Evolutionary conservation across 2,329 filamentous ascomycete species (phyloP).

Genomic region (Mollisiaceae sp.): DNA sequence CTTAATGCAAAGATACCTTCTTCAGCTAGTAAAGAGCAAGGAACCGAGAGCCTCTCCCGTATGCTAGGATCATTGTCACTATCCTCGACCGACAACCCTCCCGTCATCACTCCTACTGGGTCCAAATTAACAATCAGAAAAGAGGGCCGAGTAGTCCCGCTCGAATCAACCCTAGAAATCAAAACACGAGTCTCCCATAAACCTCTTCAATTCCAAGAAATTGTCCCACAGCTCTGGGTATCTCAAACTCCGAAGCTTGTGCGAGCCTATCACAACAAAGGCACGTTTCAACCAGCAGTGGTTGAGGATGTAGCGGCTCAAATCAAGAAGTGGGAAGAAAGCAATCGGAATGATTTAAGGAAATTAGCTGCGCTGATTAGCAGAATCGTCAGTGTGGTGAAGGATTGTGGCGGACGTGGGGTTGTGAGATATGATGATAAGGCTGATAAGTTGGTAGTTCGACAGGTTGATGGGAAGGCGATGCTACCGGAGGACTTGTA

Average conservation of each 20-base stretch:
- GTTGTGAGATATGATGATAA: constrained; percentile 36
- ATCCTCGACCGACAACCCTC: constrained; percentile 19
- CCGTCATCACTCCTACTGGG: constrained; percentile 15
- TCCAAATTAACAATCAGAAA: constrained; percentile 43
- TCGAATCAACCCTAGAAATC: constrained; percentile 50
- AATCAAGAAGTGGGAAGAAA: constrained; percentile 45
- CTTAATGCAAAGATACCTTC: constrained; percentile 8
- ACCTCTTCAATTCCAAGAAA: constrained; percentile 43
- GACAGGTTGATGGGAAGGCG: constrained; percentile 27
- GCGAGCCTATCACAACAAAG: constrained; percentile 48
- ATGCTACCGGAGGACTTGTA: constrained; percentile 44
- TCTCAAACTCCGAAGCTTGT: constrained; percentile 54
- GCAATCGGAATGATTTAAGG: constrained; percentile 42
- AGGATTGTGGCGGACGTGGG: constrained; percentile 37
- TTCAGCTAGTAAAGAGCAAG: constrained; percentile 13
- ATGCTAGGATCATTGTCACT: constrained; percentile 40
- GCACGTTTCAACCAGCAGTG: constrained; percentile 43
- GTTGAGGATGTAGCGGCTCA: constrained; percentile 46
- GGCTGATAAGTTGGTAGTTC: constrained; percentile 38
- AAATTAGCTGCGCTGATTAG: constrained; percentile 43
- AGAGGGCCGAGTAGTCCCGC: constrained; percentile 43
- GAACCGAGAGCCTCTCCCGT: constrained; percentile 34
- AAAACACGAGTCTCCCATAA: constrained; percentile 49
- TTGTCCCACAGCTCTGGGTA: constrained; percentile 51
- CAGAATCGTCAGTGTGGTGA: constrained; percentile 37